Evolutionary conservation across 2,329 filamentous ascomycete species (phyloP).

Genomic region (Graphilbum ipis-grandicollis): DNA sequence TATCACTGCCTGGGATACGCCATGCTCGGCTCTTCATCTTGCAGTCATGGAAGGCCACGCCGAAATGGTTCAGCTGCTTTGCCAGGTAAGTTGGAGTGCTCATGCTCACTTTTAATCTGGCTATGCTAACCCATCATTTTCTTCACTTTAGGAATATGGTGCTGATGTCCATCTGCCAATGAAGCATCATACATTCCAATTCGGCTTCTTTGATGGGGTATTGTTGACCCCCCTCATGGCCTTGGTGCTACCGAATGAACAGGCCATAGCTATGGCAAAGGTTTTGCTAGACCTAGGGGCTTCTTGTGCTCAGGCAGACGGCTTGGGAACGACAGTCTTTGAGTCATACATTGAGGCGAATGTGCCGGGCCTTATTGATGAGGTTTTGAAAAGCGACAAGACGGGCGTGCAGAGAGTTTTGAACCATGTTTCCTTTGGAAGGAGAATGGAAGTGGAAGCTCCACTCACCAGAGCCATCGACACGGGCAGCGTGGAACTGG

Average conservation of each 20-base stretch:
- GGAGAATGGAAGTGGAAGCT: constrained; percentile 15
- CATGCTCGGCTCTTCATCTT: constrained; percentile 58
- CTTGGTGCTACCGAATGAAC: constrained; percentile 41
- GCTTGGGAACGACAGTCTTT: constrained; percentile 48
- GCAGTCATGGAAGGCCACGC: constrained; percentile 59
- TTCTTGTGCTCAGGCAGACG: constrained; percentile 49
- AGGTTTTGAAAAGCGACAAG: constrained; percentile 37
- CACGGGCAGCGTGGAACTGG: constrained; percentile 31
- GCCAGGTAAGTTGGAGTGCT: constrained; percentile 25
- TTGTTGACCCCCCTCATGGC: constrained; percentile 57
- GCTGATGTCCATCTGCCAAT: constrained; percentile 62
- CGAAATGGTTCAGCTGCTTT: constrained; percentile 50
- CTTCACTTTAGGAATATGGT: constrained; percentile 41
- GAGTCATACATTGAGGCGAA: constrained; percentile 42
- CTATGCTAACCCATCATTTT: too few relatives aligned
- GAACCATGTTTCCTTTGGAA: constrained; percentile 39
- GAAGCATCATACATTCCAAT: constrained; percentile 35
- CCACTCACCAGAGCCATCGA: constrained; percentile 39
- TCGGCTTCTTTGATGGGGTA: constrained; percentile 34
- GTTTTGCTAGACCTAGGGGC: constrained; percentile 54
- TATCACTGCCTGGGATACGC: constrained; percentile 62
- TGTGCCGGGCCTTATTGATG: constrained; percentile 28
- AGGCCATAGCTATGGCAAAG: constrained; percentile 46
- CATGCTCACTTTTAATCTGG: background rate
- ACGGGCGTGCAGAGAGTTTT: constrained; percentile 45